Base-by-base conservation (phyloP, 1,139 yeast species). In the Geotrichum histeridarum region DNA sequence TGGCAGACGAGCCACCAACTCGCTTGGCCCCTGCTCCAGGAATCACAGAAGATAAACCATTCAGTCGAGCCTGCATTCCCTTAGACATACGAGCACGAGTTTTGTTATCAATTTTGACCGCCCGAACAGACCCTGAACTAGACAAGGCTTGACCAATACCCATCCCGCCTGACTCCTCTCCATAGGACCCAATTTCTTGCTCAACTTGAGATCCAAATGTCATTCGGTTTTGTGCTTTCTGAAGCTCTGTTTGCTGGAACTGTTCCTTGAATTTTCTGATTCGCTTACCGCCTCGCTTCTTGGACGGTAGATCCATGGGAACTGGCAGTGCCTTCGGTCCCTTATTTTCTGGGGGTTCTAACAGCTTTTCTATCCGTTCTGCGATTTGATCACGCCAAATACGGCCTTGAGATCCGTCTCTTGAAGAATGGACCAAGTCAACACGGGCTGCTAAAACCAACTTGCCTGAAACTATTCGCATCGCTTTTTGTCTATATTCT, bases 271-370 rank as follows among this genome's bases (percentile, higher is more conserved):
- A 79, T 69, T 89, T 89, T 50, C 96, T 75, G 60, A 86, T 77
- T 57, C 91, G 74, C 60, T 82, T 74, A 0, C 99, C 99, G 1
- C 95, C 98, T 63, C 99, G 77, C 62, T 84, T 86, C 70, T 87
- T 87, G 4, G 93, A 83, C 48, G 83, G 81, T 55, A 77, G 78
- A 56, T 91, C 97, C 42, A 80, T 76, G 0, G 99, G 99, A 0
- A 83, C 76, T 0, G 97, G 94, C 48, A 93, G 72, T 0, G 98
- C 95, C 62, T 87, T 89, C 4, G 80, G 77, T 0, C 79, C 81
- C 17, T 76, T 73, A 31, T 77, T 77, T 35, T 83, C 87, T 0
- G 98, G 96, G 0, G 98, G 94, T 12, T 84, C 82, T 33, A 82
- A 76, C 37, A 89, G 70, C 64, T 88, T 88, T 52, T 83, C 89